These are phyloP conservation scores for Celoporthe dispersa DNA, from an alignment of 2,329 filamentous ascomycete species.

Conservation along the genomic window DNA sequence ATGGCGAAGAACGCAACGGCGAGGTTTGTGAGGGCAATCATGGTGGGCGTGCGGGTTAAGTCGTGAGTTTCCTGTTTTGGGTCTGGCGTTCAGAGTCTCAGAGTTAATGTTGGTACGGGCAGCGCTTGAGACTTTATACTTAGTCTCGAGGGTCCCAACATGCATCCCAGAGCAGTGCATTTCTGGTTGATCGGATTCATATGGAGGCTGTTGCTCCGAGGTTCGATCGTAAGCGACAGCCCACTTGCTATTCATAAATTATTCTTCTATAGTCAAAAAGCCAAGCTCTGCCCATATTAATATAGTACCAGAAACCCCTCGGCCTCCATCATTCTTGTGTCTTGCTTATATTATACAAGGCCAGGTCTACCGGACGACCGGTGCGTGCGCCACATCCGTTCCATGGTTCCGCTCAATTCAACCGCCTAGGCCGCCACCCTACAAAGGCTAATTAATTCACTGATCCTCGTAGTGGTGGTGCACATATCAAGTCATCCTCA, in stretches of 20 bases:
- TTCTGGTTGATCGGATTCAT: not conserved
- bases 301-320: not conserved
- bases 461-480: not conserved
- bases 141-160: not conserved
- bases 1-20: constrained; percentile 34
- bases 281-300: not conserved
- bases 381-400: not conserved
- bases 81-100: not conserved
- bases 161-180: not conserved
- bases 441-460: not conserved
- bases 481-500: not conserved
- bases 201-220: constrained; percentile 5
- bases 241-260: not conserved
- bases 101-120: not conserved
- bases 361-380: not conserved
- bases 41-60: constrained; percentile 26
- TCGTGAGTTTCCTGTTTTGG: not conserved
- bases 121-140: not conserved
- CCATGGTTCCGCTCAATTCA: constrained; percentile 1
- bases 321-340: not conserved
- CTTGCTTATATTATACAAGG: not conserved
- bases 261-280: not conserved
- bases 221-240: not conserved
- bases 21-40: constrained; percentile 35
- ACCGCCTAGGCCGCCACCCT: not conserved